These are phyloP conservation scores for Diaporthe citri DNA, from an alignment of 2,329 filamentous ascomycete genomes.

Conservation along the genomic window DNA sequence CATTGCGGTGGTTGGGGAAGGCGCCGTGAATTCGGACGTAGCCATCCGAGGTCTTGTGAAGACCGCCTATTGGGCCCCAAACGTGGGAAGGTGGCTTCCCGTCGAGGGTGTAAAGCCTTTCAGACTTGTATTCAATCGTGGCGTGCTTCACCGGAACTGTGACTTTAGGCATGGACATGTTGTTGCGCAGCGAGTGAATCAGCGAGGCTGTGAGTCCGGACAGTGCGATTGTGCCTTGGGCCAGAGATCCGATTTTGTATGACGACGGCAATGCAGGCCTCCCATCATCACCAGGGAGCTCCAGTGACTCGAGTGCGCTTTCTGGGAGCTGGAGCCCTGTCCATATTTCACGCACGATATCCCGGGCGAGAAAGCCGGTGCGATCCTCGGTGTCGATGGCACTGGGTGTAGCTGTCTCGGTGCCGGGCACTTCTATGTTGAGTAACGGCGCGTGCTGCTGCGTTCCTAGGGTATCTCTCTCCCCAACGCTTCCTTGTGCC, in stretches of 20 bases:
- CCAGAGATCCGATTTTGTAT: background rate
- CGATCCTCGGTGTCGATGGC: background rate
- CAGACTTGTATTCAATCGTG: background rate
- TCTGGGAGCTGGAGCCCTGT: background rate
- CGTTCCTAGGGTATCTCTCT: constrained; percentile 12
- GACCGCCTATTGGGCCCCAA: background rate
- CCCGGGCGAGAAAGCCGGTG: background rate
- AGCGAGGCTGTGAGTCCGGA: background rate
- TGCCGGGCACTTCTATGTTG: background rate
- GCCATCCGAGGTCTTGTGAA: background rate
- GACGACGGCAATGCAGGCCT: background rate
- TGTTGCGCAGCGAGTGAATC: background rate
- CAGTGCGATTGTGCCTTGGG: background rate
- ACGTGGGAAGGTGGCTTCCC: background rate
- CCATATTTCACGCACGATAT: background rate
- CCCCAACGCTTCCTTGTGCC: constrained; percentile 5
- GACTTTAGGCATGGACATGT: background rate
- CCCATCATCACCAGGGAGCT: background rate
- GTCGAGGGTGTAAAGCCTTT: background rate
- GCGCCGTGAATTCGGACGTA: background rate
- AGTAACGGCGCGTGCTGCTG: background rate
- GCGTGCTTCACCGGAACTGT: background rate
- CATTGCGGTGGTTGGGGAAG: background rate
- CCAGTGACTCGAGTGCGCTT: background rate
- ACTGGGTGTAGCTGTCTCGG: background rate